Evolutionary conservation across 495 filamentous ascomycete genomes (phyloP).

Genomic region (Tuber borchii): DNA sequence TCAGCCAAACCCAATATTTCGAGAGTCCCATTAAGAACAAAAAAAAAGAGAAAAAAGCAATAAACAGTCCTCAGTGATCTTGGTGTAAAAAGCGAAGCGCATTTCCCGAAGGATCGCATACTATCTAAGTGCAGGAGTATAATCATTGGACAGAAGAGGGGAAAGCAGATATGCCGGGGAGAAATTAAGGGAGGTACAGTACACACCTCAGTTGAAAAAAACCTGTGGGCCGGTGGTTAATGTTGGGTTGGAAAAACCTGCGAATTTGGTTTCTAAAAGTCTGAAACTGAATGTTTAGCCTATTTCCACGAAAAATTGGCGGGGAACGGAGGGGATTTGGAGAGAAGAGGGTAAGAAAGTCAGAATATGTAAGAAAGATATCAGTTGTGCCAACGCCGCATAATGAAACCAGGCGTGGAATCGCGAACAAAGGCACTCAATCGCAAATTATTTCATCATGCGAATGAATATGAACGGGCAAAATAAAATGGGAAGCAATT

Average conservation of each 20-base stretch:
- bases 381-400: constrained; percentile 64
- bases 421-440: constrained; percentile 71
- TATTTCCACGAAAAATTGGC: neutral
- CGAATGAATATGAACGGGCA: constrained; percentile 34
- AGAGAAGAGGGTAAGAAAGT: constrained; percentile 42
- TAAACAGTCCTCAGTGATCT: constrained; percentile 66
- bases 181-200: neutral
- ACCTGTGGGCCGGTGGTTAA: neutral
- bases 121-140: constrained; percentile 76
- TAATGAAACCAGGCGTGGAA: constrained; percentile 76
- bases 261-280: neutral
- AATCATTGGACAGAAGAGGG: constrained; percentile 57
- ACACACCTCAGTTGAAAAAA: neutral
- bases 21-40: constrained; percentile 3
- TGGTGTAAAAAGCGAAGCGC: constrained; percentile 61
- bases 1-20: neutral
- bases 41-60: no score
- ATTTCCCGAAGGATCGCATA: constrained; percentile 65
- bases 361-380: constrained; percentile 99
- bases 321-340: neutral
- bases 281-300: neutral
- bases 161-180: neutral
- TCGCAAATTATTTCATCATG: constrained; percentile 99
- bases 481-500: constrained; percentile 6
- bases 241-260: neutral